Evolutionary conservation across 2,329 filamentous ascomycete genomes (phyloP), one percentile per base, ranked within the genome.

Genomic region (Penicillium griseofulvum): DNA sequence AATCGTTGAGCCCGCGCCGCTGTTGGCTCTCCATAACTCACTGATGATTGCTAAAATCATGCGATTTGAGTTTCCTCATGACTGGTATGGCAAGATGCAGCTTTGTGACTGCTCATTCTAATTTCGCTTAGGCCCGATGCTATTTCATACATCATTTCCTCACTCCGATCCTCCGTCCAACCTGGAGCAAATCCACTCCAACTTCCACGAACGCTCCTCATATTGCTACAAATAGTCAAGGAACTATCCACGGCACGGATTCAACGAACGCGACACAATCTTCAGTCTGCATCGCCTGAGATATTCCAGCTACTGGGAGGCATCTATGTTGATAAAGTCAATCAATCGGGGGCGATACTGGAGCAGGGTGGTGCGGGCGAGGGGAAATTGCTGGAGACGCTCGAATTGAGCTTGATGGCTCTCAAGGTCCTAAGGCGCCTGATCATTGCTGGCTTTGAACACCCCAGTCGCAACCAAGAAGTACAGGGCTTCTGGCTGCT

Each of bases 11-110:
- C 82, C 84, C 1, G 87, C 93, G 60, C 81, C 83, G 54, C 83
- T 85, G 43, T 80, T 99, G 29, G 91, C 91, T 17, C 75, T 95
- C 31, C 92, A 97, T 68, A 96, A 95, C 77, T 90, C 93, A 14
- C 79, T 97, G 26, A 88, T 94, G 53, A 81, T 91, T 41, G 89
- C 92, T 16, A 97, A 96, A 74, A 87, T 97, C 54, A 83, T 94
- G 55, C 84, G 94, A 55, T 89, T 91, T 71, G 94, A 97, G 71
- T 97, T 90, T 71, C 93, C 93, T 1, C 78, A 83, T 48, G 89
- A 96, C 57, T 99, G 94, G 94, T 82, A 65, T 51, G 67, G 4
- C 29, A 22, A 31, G 16, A 16, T 19, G 4, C 37, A 43, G 29
- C 11, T 44, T 7, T 16, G 5, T 14, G 5, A 10, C 11, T 43